Evolutionary conservation across 129 eudicot genomes (phyloP).

Genomic region (Escallonia rubra): DNA sequence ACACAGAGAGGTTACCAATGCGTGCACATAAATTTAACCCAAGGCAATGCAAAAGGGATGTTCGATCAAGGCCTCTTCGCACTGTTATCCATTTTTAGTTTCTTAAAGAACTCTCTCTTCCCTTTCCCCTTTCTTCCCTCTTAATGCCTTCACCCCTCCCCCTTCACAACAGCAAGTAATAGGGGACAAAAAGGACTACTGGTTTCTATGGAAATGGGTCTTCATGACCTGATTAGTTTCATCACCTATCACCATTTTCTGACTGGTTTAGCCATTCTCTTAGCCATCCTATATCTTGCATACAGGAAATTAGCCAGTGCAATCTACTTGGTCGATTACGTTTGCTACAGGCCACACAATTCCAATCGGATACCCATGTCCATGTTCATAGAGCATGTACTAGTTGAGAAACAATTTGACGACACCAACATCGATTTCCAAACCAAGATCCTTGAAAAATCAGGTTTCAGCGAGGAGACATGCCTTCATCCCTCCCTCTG

Average conservation of each 20-base stretch:
- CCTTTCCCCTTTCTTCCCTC: too few relatives aligned
- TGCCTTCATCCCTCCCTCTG: conserved; percentile 73
- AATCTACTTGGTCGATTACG: conserved; percentile 59
- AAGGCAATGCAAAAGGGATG: too few relatives aligned
- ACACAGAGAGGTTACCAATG: too few relatives aligned
- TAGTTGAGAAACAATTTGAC: conserved; percentile 42
- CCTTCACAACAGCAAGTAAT: too few relatives aligned
- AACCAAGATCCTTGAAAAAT: conserved; percentile 67
- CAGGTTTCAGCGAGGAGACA: conserved; percentile 81
- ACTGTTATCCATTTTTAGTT: too few relatives aligned
- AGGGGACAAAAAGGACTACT: too few relatives aligned
- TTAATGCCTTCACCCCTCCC: too few relatives aligned
- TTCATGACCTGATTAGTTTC: not conserved
- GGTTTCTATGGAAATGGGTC: too few relatives aligned
- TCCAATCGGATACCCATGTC: conserved; percentile 67
- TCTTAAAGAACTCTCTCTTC: too few relatives aligned
- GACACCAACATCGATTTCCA: conserved; percentile 73
- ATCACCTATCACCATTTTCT: not conserved
- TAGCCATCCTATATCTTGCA: not conserved
- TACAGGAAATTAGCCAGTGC: conserved; percentile 25
- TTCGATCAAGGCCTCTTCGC: too few relatives aligned
- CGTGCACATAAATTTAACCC: too few relatives aligned
- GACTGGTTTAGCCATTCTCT: not conserved
- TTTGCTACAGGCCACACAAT: conserved; percentile 54
- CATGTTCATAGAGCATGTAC: conserved; percentile 76